A percentile compares a stretch with the other conserved stretches of the same genome.
phyloP scores from a whole-genome alignment of 2,329 filamentous ascomycete genomes.

The Leptoxyphium fumago region DNA sequence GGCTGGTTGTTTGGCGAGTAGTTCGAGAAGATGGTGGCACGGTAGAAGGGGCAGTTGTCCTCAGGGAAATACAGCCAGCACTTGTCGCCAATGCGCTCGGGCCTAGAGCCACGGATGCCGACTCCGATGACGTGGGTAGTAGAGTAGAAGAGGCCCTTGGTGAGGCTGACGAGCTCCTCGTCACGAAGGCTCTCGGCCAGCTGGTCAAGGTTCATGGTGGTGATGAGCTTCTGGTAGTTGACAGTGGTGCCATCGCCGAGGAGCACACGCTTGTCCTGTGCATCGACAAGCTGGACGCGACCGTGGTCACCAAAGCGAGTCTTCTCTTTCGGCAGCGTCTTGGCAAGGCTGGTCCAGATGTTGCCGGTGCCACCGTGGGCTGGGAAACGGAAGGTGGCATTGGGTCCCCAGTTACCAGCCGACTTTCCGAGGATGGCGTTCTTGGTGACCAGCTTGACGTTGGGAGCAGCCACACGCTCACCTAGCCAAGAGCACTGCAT shows the following conservation, averaged over 20 bases:
- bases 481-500: slow-evolving; percentile 99
- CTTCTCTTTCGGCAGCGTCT: slow-evolving; percentile 85
- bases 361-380: slow-evolving; percentile 89
- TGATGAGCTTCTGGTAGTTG: slow-evolving; percentile 82
- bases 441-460: slow-evolving; percentile 82
- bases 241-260: slow-evolving; percentile 76
- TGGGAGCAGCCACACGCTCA: slow-evolving; percentile 92
- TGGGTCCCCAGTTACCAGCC: slow-evolving; percentile 94
- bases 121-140: slow-evolving; percentile 96
- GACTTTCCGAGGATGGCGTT: slow-evolving; percentile 95
- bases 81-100: slow-evolving; percentile 96
- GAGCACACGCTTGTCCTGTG: slow-evolving; percentile 66
- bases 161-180: slow-evolving; percentile 64
- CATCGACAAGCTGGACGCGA: slow-evolving; percentile 74
- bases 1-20: slow-evolving; percentile 99
- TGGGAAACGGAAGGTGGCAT: slow-evolving; percentile 96
- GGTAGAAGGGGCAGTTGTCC: slow-evolving; percentile 97
- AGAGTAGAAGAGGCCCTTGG: slow-evolving; percentile 91
- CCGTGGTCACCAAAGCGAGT: slow-evolving; percentile 77
- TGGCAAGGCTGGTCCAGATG: slow-evolving; percentile 96
- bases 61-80: slow-evolving; percentile 99
- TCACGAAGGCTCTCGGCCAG: slow-evolving; percentile 80
- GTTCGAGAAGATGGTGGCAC: slow-evolving; percentile 99
- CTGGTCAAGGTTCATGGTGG: slow-evolving; percentile 89
- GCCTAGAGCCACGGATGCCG: slow-evolving; percentile 78